phyloP scores from a whole-genome alignment of 1,139 yeast genomes.

The Blastobotrys ciferrii region DNA sequence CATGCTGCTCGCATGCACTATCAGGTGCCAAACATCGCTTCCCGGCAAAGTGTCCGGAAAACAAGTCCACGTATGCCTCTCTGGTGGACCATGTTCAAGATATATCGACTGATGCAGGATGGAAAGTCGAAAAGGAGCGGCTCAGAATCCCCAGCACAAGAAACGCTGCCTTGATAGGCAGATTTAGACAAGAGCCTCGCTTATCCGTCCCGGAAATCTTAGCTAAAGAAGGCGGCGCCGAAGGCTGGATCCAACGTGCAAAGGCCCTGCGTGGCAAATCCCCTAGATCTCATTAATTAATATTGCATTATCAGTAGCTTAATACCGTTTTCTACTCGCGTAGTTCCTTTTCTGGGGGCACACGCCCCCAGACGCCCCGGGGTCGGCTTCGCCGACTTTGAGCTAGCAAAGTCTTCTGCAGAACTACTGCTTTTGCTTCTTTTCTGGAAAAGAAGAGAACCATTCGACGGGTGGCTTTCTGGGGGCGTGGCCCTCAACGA shows the following conservation, averaged over 20 bases:
- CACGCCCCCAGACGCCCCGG: too few species aligned
- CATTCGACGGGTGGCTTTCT: too few species aligned
- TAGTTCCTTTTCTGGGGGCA: too few species aligned
- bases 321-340: too few species aligned
- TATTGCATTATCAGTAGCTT: too few species aligned
- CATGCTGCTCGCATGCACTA: conserved; percentile 90
- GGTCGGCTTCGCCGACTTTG: too few species aligned
- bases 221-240: conserved; percentile 80
- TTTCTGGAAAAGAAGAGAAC: too few species aligned
- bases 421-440: too few species aligned
- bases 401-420: too few species aligned
- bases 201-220: conserved; percentile 46
- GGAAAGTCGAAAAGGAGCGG: conserved; percentile 85
- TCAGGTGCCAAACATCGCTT: conserved; percentile 74
- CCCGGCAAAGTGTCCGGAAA: conserved; percentile 43
- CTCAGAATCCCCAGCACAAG: conserved; percentile 91
- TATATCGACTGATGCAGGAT: conserved; percentile 66
- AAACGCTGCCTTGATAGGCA: conserved; percentile 85
- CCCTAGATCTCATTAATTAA: conserved; percentile 42
- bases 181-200: conserved; percentile 37
- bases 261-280: conserved; percentile 28
- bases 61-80: conserved; percentile 72
- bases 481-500: too few species aligned
- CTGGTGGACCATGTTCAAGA: conserved; percentile 82
- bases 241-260: conserved; percentile 75